phyloP scores from a whole-genome alignment of 2,329 filamentous ascomycete species.

The Endocalyx cinctus region DNA sequence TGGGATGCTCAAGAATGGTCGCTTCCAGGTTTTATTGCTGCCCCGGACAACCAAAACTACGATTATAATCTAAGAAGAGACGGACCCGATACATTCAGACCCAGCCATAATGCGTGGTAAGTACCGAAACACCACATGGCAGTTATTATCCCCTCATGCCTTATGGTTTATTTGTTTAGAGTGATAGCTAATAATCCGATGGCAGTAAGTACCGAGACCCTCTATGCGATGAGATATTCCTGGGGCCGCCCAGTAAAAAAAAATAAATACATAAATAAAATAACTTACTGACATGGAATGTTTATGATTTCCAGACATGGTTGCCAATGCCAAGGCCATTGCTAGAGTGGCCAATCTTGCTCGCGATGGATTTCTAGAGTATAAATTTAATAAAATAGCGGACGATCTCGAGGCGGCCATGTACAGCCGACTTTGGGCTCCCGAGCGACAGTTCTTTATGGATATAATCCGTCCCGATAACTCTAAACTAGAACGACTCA shows the following conservation, averaged over 20 bases:
- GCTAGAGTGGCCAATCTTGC: conserved; percentile 29
- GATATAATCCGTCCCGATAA: conserved; percentile 33
- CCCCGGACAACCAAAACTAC: conserved; percentile 25
- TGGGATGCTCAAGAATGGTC: conserved; percentile 39
- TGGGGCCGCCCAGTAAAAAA: too few species aligned
- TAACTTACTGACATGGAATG: too few species aligned
- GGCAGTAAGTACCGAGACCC: too few species aligned
- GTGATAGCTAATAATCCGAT: too few species aligned
- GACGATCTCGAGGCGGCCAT: conserved; percentile 30
- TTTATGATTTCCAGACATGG: conserved; percentile 30
- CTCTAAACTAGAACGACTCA: conserved; percentile 27
- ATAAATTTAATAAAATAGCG: conserved; percentile 28
- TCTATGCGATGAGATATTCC: too few species aligned
- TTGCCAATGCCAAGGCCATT: conserved; percentile 37
- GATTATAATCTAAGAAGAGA: conserved; percentile 25
- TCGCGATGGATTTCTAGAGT: conserved; percentile 24
- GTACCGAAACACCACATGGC: background rate
- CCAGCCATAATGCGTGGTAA: conserved; percentile 32
- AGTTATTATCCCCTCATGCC: background rate
- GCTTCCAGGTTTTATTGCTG: conserved; percentile 34
- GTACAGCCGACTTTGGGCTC: conserved; percentile 32
- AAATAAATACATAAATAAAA: too few species aligned
- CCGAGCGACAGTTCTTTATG: conserved; percentile 33
- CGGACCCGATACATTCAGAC: conserved; percentile 37
- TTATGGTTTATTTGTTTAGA: background rate